Evolutionary conservation across 2,329 filamentous ascomycete species (phyloP).

Genomic region (Botrytis hyacinthi): DNA sequence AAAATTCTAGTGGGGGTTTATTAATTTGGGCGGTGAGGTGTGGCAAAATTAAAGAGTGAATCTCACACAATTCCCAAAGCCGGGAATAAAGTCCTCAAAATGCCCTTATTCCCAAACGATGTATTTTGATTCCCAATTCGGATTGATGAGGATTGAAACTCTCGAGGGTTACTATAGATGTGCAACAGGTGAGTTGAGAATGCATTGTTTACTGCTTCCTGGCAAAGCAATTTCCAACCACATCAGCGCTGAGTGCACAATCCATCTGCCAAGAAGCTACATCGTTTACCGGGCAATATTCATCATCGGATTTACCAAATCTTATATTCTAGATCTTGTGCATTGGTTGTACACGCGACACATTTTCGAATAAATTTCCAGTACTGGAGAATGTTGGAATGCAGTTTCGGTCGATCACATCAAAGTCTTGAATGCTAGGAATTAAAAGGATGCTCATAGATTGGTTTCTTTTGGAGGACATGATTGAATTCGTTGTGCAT

Average conservation of each 20-base stretch:
- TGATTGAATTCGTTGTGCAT: neutral
- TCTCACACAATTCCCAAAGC: neutral
- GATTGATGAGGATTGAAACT: neutral
- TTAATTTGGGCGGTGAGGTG: neutral
- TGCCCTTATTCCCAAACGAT: neutral
- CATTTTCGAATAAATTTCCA: neutral
- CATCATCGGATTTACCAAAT: conserved; percentile 1
- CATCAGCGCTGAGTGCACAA: neutral
- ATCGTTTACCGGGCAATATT: neutral
- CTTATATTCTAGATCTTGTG: conserved; percentile 5
- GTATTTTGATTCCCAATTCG: neutral
- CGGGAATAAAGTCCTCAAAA: neutral
- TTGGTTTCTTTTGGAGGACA: neutral
- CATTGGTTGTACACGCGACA: neutral
- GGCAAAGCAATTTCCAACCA: neutral
- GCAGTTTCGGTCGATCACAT: neutral
- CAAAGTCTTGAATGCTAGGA: neutral
- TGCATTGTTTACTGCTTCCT: neutral
- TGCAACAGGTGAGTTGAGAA: neutral
- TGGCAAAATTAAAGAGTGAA: conserved; percentile 3
- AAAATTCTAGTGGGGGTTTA: conserved; percentile 2
- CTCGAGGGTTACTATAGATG: neutral
- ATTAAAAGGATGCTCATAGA: neutral
- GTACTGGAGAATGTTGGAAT: neutral
- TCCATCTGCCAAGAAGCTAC: neutral